Base-by-base conservation (phyloP, 345 rosid genomes). In the Microthlaspi erraticum region DNA sequence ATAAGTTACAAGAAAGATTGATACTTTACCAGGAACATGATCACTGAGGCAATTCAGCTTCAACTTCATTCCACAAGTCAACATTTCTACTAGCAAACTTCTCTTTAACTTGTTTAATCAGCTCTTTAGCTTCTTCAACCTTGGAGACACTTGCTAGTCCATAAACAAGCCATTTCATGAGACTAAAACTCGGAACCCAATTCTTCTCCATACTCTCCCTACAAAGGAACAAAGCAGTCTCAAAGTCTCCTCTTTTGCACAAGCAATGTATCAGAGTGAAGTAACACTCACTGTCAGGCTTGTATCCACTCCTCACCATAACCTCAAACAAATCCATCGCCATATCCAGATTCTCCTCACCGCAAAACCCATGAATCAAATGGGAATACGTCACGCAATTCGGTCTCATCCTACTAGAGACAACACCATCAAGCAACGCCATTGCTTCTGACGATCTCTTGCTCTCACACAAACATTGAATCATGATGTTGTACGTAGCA, bases 321-420 rank as follows among this genome's bases (percentile, higher is more conserved):
- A 51, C 66, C 70, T 43, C 74, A 23, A 87, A 89, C 91, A 88
- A 19, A 18, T 41, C 53, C 83, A 82, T 84, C 0, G 91, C 99
- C 74, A 84, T 90, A 7, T 81, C 85, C 49, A 83, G 67, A 70
- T 86, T 69, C 32, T 83, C 95, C 76, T 85, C 96, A 42, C 50
- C 70, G 19, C 92, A 85, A 54, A 83, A 89, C 74, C 99, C 98
- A 60, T 72, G 84, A 74, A 91, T 85, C 88, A 91, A 84, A 81
- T 81, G 68, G 10, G 17, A 33, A 71, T 71, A 88, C 0, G 93
- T 81, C 1, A 18, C 79, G 0, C 83, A 66, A 43, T 82, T 89
- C 0, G 92, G 89, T 66, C 81, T 81, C 64, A 81, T 72, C 51
- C 86, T 72, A 64, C 66, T 72, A 0, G 75, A 69, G 36, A 88